Conservation (phyloP, 1,284 basidiomycete genomes). For the Exobasidium rhododendri region DNA sequence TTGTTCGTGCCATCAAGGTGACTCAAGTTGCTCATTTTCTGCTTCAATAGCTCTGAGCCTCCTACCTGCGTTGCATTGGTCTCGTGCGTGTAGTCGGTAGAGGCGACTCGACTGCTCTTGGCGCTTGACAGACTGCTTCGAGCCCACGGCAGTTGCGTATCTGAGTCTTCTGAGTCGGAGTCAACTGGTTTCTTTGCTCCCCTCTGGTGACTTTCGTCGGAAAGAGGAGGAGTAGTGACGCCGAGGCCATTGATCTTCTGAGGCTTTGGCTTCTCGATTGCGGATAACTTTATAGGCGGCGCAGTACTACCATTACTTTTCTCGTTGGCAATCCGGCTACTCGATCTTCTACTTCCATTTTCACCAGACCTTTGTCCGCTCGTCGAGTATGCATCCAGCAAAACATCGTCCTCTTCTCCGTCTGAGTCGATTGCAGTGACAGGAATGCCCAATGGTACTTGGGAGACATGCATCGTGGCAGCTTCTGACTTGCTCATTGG, state of each 20-base stretch:
- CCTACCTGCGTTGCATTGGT: not conserved
- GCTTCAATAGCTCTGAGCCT: not conserved
- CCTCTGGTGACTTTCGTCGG: constrained; percentile 40
- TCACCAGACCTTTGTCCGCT: not conserved
- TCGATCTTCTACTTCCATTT: not conserved
- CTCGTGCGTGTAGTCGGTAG: not conserved
- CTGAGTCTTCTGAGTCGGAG: constrained; percentile 29
- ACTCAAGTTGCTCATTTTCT: constrained; percentile 3
- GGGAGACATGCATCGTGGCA: constrained; percentile 34
- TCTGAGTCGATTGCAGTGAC: constrained; percentile 45
- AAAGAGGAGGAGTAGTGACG: constrained; percentile 42
- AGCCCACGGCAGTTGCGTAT: constrained; percentile 45
- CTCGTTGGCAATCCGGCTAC: not conserved
- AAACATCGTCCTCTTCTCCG: constrained; percentile 28
- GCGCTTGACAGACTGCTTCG: constrained; percentile 14
- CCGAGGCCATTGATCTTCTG: constrained; percentile 17
- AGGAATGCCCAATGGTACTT: constrained; percentile 40
- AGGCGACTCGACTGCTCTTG: not conserved
- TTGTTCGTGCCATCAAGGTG: too few relatives aligned
- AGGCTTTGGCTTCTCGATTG: not conserved
- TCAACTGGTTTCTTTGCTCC: constrained; percentile 19
- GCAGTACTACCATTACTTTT: not conserved
- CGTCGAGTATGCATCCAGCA: not conserved
- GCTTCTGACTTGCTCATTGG: constrained; percentile 43
- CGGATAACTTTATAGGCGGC: not conserved